Base-by-base conservation (phyloP, 1,139 yeast species). In the Spathaspora sp. region DNA sequence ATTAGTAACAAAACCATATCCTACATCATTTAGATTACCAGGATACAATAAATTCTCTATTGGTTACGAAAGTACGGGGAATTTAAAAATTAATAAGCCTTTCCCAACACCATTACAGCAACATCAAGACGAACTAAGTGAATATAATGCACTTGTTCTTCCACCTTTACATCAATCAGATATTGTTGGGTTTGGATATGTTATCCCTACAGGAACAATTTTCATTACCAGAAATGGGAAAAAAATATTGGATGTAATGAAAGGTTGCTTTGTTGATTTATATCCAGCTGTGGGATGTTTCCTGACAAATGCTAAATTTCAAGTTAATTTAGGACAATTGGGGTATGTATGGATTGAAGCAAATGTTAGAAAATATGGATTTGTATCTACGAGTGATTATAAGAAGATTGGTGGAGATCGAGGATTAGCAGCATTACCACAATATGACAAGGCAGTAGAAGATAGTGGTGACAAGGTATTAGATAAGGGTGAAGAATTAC, bases 261-360 rank as follows among this genome's bases (percentile, higher is more conserved):
- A 82, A 54, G 89, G 91, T 26, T 79, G 91, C 61, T 84, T 81
- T 50, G 76, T 87, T 44, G 95, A 91, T 59, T 62, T 93, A 58
- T 90, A 82, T 58, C 98, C 98, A 7, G 89, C 95, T 3, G 73
- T 93, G n/a, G 99, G 99, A 7, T 95, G 58, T 78, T 82, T 62
- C 68, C 80, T 61, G 81, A 86, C 57, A 76, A 91, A 47, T 81
- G 96, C 65, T 64, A 76, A 83, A 51, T 78, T 93, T 44, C 86
- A 85, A 56, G 91, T 87, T 11, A 93, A 93, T 62, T 68, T 93
- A 47, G 99, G 99, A 1, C 97, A 90, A 60, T 70, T 84, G 42
- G 99, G 98, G 1, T 93, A 83, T 67, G 97, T 93, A 2, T 91
- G 88, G 73, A 89, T 93, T 48, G 98, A 93, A 64, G 98, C 97